Base-by-base conservation (phyloP, 2,329 filamentous ascomycete genomes). In the Fusarium siculi region DNA sequence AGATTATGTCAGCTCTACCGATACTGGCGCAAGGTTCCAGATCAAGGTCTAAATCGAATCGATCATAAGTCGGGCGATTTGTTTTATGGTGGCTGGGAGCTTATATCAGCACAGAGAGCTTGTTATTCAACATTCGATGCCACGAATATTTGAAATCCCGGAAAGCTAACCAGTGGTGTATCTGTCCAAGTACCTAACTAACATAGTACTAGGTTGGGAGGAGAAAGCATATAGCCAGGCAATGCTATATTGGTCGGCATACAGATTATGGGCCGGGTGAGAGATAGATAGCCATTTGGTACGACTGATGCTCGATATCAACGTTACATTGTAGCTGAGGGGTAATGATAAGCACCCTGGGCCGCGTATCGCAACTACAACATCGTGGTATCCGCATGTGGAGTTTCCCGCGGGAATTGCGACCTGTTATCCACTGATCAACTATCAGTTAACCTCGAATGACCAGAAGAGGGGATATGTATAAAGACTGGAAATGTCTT, bases 221-320 rank as follows among this genome's bases (percentile, higher is more conserved):
- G 12, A 44, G 11, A 19, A 4, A 2, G 8, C 16, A n/a, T 6
- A 30, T 11, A 7, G 25, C 9, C 30, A n/a, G 7, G 0, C 2
- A 16, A 12, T 6, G 14, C 12, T 30, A 4, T 5, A 7, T 16
- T 2, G 16, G 30, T n/a, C 19, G 46, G 14, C 4, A 23, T 28
- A 21, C 34, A 37, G 7, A 37, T 28, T 9, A 36, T 37, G 37
- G 50, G 9, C 14, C 23, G 5, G 12, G 3, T 12, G 4, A 5
- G 9, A 21, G 18, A 21, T 15, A 25, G 12, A 21, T 6, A 21
- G 14, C 18, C 16, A 16, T 19, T 14, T 28, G 23, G 23, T 37
- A 28, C 50, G 34, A 53, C 12, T 37, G n/a, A 8, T 44, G 40
- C n/a, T 47, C 10, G 40, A 46, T 36, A 47, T 25, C n/a, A 49